These are phyloP conservation scores for Penicillium cataractarum DNA, from an alignment of 495 filamentous ascomycete genomes.

Conservation along the genomic window DNA sequence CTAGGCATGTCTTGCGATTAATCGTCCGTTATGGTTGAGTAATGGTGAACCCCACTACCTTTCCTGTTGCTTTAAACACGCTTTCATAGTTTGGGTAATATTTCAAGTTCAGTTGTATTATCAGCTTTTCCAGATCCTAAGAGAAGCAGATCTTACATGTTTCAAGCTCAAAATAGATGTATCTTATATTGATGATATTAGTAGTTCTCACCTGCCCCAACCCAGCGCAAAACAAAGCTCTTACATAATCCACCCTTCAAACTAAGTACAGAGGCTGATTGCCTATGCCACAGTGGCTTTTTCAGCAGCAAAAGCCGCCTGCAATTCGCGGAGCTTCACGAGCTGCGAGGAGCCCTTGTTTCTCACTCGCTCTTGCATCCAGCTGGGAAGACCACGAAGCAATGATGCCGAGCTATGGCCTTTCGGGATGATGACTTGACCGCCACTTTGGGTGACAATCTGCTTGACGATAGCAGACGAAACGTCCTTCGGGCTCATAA, in stretches of 20 bases:
- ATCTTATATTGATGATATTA: background rate
- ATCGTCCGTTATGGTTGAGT: background rate
- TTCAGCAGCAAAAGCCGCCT: background rate
- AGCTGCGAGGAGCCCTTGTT: background rate
- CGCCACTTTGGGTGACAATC: background rate
- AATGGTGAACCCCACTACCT: background rate
- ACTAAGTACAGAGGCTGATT: background rate
- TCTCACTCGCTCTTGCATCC: background rate
- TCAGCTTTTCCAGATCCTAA: background rate
- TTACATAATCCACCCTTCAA: background rate
- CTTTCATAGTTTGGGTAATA: background rate
- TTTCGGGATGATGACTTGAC: background rate
- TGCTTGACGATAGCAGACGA: slow-evolving; percentile 1
- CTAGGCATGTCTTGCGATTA: background rate
- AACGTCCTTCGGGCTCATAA: background rate
- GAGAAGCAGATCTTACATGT: background rate
- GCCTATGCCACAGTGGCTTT: background rate
- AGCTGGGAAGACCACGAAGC: background rate
- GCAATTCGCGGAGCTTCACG: background rate
- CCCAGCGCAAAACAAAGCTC: background rate
- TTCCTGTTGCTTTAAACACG: background rate
- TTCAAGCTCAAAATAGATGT: background rate
- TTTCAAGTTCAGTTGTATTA: background rate
- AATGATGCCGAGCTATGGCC: background rate
- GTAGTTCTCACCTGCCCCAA: background rate